Conservation (phyloP, 2,329 filamentous ascomycete genomes). For the Colletotrichum eremochloae region DNA sequence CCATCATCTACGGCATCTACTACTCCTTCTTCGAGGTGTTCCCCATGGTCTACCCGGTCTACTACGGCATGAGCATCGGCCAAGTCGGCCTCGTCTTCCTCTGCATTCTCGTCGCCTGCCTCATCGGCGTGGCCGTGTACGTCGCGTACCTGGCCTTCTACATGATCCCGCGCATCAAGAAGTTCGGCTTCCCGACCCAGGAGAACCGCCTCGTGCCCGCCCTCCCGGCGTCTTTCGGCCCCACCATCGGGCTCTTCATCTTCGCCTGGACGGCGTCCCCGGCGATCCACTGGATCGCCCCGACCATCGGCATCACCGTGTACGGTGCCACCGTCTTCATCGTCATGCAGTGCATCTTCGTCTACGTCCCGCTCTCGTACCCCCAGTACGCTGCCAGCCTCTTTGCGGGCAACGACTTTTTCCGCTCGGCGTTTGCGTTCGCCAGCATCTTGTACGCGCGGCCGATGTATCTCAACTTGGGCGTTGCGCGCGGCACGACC, state of each 20-base stretch:
- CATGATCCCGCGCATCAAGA: slow-evolving; percentile 63
- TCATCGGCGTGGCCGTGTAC: slow-evolving; percentile 65
- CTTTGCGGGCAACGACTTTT: slow-evolving; percentile 73
- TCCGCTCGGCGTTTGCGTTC: slow-evolving; percentile 69
- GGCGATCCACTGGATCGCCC: slow-evolving; percentile 66
- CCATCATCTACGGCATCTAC: slow-evolving; percentile 73
- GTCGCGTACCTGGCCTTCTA: slow-evolving; percentile 65
- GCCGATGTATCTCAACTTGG: slow-evolving; percentile 71
- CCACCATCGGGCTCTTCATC: slow-evolving; percentile 71
- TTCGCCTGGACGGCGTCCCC: slow-evolving; percentile 70
- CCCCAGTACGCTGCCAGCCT: slow-evolving; percentile 69
- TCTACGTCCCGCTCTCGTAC: slow-evolving; percentile 70
- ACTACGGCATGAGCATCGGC: slow-evolving; percentile 72
- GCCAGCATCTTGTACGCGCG: slow-evolving; percentile 71
- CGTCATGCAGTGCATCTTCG: slow-evolving; percentile 71
- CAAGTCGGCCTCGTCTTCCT: slow-evolving; percentile 72
- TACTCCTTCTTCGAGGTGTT: slow-evolving; percentile 77
- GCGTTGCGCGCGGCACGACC: slow-evolving; percentile 68
- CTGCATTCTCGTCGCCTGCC: slow-evolving; percentile 69
- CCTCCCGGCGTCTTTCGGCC: slow-evolving; percentile 64
- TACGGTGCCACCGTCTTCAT: slow-evolving; percentile 66
- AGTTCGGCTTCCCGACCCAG: slow-evolving; percentile 63
- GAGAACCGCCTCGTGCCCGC: slow-evolving; percentile 70
- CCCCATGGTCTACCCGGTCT: slow-evolving; percentile 70
- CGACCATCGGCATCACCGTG: slow-evolving; percentile 69